Evolutionary conservation across 2,329 filamentous ascomycete genomes (phyloP), one percentile per base, ranked within the genome.

Genomic region (Pyricularia pennisetigena): DNA sequence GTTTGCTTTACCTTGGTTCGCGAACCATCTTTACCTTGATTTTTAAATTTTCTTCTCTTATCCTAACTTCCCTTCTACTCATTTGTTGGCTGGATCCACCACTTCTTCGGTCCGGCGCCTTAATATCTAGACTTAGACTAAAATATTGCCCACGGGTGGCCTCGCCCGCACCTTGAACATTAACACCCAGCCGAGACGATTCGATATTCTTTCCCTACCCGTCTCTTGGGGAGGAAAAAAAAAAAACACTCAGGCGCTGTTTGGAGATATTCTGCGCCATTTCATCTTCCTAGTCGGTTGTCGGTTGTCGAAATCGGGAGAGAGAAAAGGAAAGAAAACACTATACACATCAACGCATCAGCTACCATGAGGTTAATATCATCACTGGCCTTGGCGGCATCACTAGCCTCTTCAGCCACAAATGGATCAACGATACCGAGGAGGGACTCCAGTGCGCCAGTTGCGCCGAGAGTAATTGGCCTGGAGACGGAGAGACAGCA

Each of bases 381-480:
- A 68, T 62, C 77, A 64, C 68, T 78, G 35, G 73, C 72, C 72
- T 35, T 76, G 8, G 71, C 72, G 72, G 75, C 75, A 64, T 73
- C 74, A 35, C 64, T 78, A 23, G 69, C 76, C 64, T 69, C 68
- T 30, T 54, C 75, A 54, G 67, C 71, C 16, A 67, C 70, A 9
- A 69, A 75, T 2, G 73, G 70, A 1, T 71, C 78, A 54, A 71
- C 75, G 49, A 69, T 80, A 28, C 73, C 71, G 14, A 74, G 75
- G 68, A 74, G 73, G 65, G 49, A 28, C 9, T 54, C 64, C 49
- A 70, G 75, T 29, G 71, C 78, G 69, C 76, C 57, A 61, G 2
- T 72, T 23, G 70, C 72, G 49, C 79, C 81, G 1, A 81, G 78
- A 59, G 82, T 86, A 5, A 75, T 87, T 66, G 75, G 75, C 66